These are phyloP conservation scores for Plasmodium billcollinsi DNA, from an alignment of 169 alveolate species.

Conservation along the genomic window DNA sequence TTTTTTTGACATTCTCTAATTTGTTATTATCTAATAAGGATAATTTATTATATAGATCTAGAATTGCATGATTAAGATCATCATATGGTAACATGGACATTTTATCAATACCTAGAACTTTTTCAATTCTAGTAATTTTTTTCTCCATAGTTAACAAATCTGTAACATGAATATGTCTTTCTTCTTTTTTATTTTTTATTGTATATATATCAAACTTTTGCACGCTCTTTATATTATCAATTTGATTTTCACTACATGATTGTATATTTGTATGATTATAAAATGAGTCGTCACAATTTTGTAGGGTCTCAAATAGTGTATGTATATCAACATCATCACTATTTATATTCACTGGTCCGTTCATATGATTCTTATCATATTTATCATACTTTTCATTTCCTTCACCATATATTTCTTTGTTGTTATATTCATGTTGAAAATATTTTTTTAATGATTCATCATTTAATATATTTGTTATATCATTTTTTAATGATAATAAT, in stretches of 20 bases:
- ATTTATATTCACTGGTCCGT: constrained; percentile 1
- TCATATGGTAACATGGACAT: constrained; percentile 80
- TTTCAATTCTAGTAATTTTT: constrained; percentile 77
- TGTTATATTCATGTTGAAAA: not conserved
- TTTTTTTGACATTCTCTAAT: constrained; percentile 80
- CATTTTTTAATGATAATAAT: constrained; percentile 56
- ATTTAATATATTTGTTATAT: constrained; percentile 44
- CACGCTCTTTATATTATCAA: not conserved
- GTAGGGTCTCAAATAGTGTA: too few species aligned
- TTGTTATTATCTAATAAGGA: constrained; percentile 79
- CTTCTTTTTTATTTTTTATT: constrained; percentile 23
- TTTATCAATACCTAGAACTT: constrained; percentile 78
- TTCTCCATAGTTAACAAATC: constrained; percentile 78
- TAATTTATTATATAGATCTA: constrained; percentile 77
- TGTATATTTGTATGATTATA: too few species aligned
- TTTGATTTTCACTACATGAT: not conserved
- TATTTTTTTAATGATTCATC: constrained; percentile 17
- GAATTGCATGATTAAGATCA: constrained; percentile 81
- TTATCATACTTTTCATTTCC: not conserved
- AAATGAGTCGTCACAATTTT: too few species aligned
- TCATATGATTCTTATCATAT: not conserved
- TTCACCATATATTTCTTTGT: constrained; percentile 4
- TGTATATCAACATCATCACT: constrained; percentile 7
- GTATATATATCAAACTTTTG: constrained; percentile 31
- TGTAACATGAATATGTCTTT: constrained; percentile 57